Conservation (phyloP, 805 yeast genomes). For the Pichia sporocuriosa region DNA sequence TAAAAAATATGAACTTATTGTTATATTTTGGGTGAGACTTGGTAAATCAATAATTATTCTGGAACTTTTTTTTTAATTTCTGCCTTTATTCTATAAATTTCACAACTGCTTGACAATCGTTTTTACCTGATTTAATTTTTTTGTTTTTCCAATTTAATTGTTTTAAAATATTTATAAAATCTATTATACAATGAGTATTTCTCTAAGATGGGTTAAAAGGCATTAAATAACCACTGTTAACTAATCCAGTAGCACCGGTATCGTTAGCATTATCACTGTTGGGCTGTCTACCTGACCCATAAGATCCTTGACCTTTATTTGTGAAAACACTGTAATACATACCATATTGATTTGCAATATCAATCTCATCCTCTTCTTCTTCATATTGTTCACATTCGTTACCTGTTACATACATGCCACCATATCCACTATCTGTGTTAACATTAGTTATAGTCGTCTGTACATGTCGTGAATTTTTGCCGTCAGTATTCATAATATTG, state of each 20-base stretch:
- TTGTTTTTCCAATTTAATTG: no score
- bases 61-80: neutral
- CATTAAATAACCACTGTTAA: slow-evolving; percentile 21
- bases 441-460: slow-evolving; percentile 9
- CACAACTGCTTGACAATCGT: neutral
- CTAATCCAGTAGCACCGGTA: slow-evolving; percentile 9
- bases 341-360: slow-evolving; percentile 30
- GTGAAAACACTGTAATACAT: slow-evolving; percentile 28
- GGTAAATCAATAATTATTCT: neutral
- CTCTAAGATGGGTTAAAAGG: slow-evolving; percentile 29
- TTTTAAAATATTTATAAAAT: no score
- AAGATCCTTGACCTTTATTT: slow-evolving; percentile 12
- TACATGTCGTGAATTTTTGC: slow-evolving; percentile 5
- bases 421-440: slow-evolving; percentile 7
- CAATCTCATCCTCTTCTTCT: slow-evolving; percentile 28
- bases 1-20: neutral
- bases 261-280: slow-evolving; percentile 1
- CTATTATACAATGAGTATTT: no score
- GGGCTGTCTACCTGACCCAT: slow-evolving; percentile 5
- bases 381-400: slow-evolving; percentile 19
- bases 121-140: no score
- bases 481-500: slow-evolving; percentile 1
- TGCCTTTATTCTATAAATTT: neutral
- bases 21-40: no score
- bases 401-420: slow-evolving; percentile 10